Conservation (phyloP, 805 yeast species). For the Barnettozyma botsteinii region DNA sequence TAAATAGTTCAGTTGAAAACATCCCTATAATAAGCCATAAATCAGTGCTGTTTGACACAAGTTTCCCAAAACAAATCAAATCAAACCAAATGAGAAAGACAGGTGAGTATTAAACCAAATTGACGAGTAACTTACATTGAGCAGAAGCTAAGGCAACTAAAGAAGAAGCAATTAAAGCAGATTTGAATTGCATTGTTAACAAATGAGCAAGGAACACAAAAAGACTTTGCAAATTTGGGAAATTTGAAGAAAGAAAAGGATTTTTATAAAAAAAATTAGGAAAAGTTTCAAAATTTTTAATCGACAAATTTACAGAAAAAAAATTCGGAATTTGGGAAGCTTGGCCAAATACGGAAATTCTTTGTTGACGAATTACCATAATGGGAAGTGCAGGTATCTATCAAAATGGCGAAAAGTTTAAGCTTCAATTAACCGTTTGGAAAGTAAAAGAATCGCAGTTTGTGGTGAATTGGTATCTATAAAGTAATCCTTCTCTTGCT, state of each 20-base stretch:
- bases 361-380: constrained; percentile 4
- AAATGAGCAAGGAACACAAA: neutral
- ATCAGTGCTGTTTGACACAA: too few species aligned
- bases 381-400: neutral
- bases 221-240: neutral
- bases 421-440: neutral
- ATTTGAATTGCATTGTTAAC: constrained; percentile 49
- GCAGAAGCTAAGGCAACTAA: constrained; percentile 43
- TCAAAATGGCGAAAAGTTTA: too few species aligned
- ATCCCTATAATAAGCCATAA: too few species aligned
- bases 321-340: neutral
- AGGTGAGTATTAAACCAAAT: constrained; percentile 9
- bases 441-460: neutral
- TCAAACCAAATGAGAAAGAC: neutral
- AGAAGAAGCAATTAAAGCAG: constrained; percentile 43
- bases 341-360: neutral
- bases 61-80: neutral
- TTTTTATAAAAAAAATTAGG: neutral
- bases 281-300: constrained; percentile 4
- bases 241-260: neutral
- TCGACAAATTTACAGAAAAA: neutral
- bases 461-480: too few species aligned
- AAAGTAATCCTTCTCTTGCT: too few species aligned
- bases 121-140: constrained; percentile 31
- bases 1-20: too few species aligned